Evolutionary conservation across 1,284 basidiomycete genomes (phyloP), one percentile per base, ranked within the genome.

Genomic region (Sphaerobolus stellatus): DNA sequence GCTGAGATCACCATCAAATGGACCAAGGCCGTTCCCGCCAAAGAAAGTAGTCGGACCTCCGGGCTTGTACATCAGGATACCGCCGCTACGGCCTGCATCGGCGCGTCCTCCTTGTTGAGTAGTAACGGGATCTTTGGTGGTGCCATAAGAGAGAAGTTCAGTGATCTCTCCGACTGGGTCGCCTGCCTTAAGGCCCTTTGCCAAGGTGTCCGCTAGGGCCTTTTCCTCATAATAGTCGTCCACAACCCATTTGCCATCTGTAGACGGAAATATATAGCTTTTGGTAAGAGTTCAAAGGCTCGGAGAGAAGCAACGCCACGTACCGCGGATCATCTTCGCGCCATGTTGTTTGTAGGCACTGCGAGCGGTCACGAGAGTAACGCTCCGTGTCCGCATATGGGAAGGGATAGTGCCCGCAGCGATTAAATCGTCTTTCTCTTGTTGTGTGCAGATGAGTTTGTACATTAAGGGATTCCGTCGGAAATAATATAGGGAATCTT

Each of bases 401-500:
- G 88, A 86, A 43, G 92, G 90, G 1, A 98, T 82, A 66, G 94
- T 89, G 3, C 94, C 92, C 45, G 84, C 82, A 31, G 84, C 82
- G 63, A 98, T 97, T 63, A 99, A 84, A 63, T 86, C 84, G 61
- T 97, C 93, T 68, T 98, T 95, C 71, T 98, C 96, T 18, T 82
- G 78, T 53, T 91, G 87, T 0, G 86, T 88, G 34, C 92, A 90
- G 60, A 88, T 88, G 52, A 97, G 79, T 71, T 98, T 98, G 76
- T 94, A 80, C 22, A 97, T 88, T 30, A 92, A 82, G 0, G 86
- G 86, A 63, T 96, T 96, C 5, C 92, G 82, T 11, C 97, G 88
- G 73, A 98, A 96, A 70, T 98, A 98, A 71, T 97, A 98, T 11
- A 98, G 77, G 8, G 95, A 98, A 71, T 99, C 97, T 54, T 93